Evolutionary conservation across 1,284 basidiomycete genomes (phyloP), one percentile per base, ranked within the genome.

Genomic region (Tylopilus sp.): DNA sequence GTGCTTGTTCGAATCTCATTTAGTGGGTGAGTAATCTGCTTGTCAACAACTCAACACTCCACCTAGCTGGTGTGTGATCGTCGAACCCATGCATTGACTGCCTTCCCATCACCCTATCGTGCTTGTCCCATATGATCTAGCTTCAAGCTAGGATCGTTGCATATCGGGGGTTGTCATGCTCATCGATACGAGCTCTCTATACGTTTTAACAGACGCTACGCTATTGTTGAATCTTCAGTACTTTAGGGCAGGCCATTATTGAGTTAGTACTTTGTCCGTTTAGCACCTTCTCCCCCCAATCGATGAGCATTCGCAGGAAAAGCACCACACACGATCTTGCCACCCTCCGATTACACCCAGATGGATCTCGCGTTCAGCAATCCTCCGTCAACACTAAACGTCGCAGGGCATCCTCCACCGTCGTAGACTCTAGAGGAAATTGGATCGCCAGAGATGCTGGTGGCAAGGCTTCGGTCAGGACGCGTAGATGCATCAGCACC

Each of bases 261-360:
- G 21, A 23, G 21, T 23, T 6, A 6, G 21, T 23, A 6, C 21
- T 23, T 23, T 6, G 21, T 3, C 21, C 21, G 6, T 23, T 6
- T 3, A 6, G 21, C 5, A 4, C 7, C 2, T 9, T 28, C 2
- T 9, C 10, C n/a, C 33, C 18, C 11, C 19, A 44, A 19, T 26
- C 19, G 39, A 79, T 76, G 75, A 66, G 68, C 42, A 59, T 71
- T 39, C 72, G 69, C 40, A 77, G 81, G 42, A 70, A 65, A 44
- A 79, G 69, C 47, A 83, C 79, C 2, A 73, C 83, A 16, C 79
- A 78, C 57, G 83, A 85, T 59, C 72, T 78, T 29, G 70, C 82
- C 0, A 72, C 74, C 42, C 74, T 86, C 25, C 76, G 80, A 16
- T 60, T 85, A 1, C 83, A 80, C 53, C 75, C 77, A 13, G 76